Evolutionary conservation across 257 asterid genomes (phyloP).

Genomic region (Parsonsia alboflavescens): DNA sequence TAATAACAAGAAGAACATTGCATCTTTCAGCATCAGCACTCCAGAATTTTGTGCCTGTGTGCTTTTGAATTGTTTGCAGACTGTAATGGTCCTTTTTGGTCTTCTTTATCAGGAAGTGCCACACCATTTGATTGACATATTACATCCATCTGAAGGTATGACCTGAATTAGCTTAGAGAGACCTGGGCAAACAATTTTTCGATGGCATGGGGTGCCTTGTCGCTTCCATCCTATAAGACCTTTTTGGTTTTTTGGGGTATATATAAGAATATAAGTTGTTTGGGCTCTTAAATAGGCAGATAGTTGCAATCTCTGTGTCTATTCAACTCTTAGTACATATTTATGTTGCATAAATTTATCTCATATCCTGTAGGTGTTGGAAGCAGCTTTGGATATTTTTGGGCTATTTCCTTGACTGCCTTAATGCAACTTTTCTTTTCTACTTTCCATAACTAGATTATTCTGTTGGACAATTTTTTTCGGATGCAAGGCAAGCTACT

Average conservation of each 20-base stretch:
- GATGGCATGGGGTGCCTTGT: not conserved
- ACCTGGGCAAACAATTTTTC: not conserved
- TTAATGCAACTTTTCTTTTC: not conserved
- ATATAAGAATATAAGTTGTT: too few species aligned
- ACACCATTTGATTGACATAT: slow-evolving; percentile 88
- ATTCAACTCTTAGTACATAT: not conserved
- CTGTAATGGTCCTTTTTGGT: not conserved
- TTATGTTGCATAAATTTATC: not conserved
- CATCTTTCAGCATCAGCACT: not conserved
- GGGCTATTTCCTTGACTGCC: slow-evolving; percentile 7
- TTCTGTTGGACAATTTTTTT: slow-evolving; percentile 82
- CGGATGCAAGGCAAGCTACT: slow-evolving; percentile 78
- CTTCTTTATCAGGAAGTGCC: slow-evolving; percentile 64
- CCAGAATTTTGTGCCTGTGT: not conserved
- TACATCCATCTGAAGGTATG: slow-evolving; percentile 97
- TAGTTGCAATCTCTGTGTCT: not conserved
- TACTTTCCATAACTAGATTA: slow-evolving; percentile 50
- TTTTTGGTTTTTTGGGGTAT: too few species aligned
- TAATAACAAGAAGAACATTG: not conserved
- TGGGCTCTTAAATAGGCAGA: not conserved
- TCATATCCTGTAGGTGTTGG: not conserved
- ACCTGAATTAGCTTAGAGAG: slow-evolving; percentile 8
- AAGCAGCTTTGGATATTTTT: not conserved
- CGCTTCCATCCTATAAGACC: not conserved
- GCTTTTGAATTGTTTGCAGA: not conserved